phyloP scores from a whole-genome alignment of 176 grass and related monocot genomes.

The Melocanna baccifera region DNA sequence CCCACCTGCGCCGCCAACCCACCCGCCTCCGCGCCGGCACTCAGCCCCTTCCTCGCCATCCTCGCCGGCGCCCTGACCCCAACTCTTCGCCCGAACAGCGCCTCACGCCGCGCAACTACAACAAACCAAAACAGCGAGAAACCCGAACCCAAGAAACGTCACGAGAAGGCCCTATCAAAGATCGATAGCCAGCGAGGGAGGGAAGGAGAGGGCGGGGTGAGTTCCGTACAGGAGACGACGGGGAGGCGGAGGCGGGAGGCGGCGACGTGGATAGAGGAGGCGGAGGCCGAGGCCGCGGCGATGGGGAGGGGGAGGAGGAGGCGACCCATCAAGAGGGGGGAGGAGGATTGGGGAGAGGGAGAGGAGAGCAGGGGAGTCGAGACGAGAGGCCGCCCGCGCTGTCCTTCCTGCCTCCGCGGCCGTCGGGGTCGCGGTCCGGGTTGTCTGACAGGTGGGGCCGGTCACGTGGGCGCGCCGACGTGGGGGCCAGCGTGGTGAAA shows the following conservation, averaged over 20 bases:
- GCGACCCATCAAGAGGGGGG: conserved; percentile 30
- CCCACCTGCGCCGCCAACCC: conserved; percentile 39
- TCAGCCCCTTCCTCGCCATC: conserved; percentile 42
- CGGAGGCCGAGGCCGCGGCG: conserved; percentile 12
- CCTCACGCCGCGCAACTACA: conserved; percentile 47
- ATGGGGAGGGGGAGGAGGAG: conserved; percentile 42
- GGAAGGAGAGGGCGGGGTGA: background rate
- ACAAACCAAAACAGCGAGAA: background rate
- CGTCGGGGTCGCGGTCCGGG: background rate
- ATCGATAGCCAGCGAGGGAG: background rate
- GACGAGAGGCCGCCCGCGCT: background rate
- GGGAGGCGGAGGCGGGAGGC: conserved; percentile 20
- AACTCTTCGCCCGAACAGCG: conserved; percentile 38
- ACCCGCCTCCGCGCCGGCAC: conserved; percentile 29
- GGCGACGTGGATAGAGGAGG: conserved; percentile 18
- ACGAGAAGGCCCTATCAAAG: background rate
- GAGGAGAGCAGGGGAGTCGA: background rate
- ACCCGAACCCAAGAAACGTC: conserved; percentile 4
- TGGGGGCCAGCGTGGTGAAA: too few relatives aligned
- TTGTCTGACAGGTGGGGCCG: background rate
- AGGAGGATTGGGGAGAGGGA: conserved; percentile 12
- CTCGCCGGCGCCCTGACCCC: conserved; percentile 32
- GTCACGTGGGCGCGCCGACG: too few relatives aligned
- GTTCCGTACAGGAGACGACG: conserved; percentile 20
- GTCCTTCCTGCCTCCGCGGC: background rate